phyloP scores from a whole-genome alignment of 1,284 basidiomycete species.

The Sanghuangporus weigelae region DNA sequence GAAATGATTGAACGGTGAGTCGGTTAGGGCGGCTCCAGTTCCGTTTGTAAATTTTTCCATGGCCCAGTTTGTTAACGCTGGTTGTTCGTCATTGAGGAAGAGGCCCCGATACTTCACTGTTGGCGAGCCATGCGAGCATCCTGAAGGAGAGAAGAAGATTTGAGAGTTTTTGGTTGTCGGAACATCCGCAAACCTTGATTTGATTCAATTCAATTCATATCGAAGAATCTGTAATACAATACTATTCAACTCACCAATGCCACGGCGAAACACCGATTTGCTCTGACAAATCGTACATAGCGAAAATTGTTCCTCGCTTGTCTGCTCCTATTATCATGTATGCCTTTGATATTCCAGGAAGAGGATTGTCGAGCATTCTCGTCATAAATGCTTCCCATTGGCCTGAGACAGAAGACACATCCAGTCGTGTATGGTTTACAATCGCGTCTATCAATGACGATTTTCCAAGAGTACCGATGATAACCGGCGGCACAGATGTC shows the following conservation, averaged over 20 bases:
- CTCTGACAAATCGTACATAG: conserved; percentile 65
- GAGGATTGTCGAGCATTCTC: conserved; percentile 47
- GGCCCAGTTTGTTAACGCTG: conserved; percentile 49
- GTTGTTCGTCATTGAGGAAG: conserved; percentile 63
- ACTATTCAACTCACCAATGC: conserved; percentile 48
- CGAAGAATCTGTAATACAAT: background rate
- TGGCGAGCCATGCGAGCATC: conserved; percentile 60
- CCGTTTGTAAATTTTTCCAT: conserved; percentile 65
- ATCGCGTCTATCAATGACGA: conserved; percentile 52
- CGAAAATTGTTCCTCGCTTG: conserved; percentile 63
- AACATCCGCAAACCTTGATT: conserved; percentile 53
- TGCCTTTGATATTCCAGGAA: conserved; percentile 52
- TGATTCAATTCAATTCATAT: background rate
- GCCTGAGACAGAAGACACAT: conserved; percentile 52
- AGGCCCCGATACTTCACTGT: conserved; percentile 69
- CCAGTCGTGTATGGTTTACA: conserved; percentile 46
- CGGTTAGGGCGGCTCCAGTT: conserved; percentile 41
- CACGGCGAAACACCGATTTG: conserved; percentile 73
- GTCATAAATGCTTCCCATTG: conserved; percentile 62
- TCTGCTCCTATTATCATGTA: conserved; percentile 66
- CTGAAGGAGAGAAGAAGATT: conserved; percentile 42
- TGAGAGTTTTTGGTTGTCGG: conserved; percentile 46
- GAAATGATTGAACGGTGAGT: conserved; percentile 56
- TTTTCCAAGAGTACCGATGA: conserved; percentile 61
- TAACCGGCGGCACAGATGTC: conserved; percentile 36